Percentiles rank a stretch among this genome's conserved stretches.
Conservation (phyloP, 176 grass and related monocot genomes). For the Phragmites australis region DNA sequence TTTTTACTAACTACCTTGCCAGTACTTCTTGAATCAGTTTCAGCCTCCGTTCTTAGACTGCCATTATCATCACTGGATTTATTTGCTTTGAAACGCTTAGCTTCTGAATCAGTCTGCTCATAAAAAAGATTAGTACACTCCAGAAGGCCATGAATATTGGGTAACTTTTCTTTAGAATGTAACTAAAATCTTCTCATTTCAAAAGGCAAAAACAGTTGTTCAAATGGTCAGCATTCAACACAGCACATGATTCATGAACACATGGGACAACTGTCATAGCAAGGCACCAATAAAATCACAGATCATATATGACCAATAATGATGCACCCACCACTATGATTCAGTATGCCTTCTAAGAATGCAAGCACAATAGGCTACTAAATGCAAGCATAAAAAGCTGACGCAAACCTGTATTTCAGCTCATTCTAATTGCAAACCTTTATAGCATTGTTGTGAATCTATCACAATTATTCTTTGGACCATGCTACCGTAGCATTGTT, state of each 20-base stretch:
- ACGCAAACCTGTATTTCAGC: not conserved
- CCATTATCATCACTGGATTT: conserved; percentile 59
- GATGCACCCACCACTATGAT: conserved; percentile 2
- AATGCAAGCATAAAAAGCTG: conserved; percentile 27
- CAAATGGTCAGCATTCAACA: not conserved
- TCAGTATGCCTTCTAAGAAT: conserved; percentile 6
- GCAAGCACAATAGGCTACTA: not conserved
- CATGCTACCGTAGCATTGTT: conserved; percentile 4
- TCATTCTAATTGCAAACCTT: conserved; percentile 8
- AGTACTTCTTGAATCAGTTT: conserved; percentile 57
- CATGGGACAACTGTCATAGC: not conserved
- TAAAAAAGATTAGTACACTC: not conserved
- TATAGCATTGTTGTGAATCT: not conserved
- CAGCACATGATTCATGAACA: not conserved
- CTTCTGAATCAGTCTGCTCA: conserved; percentile 61
- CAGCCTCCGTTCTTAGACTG: conserved; percentile 61
- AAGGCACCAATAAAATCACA: conserved; percentile 12
- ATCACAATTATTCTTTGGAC: not conserved
- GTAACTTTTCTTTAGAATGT: not conserved
- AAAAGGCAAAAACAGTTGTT: conserved; percentile 1
- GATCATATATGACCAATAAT: not conserved
- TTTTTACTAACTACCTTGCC: conserved; percentile 61
- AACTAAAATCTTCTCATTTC: not conserved
- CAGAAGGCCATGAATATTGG: not conserved
- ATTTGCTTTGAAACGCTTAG: conserved; percentile 60